A percentile compares a stretch with the other conserved stretches of the same genome.
Conservation (phyloP, 371 early-diverging fungal species). For the Rhizopus delemar region DNA sequence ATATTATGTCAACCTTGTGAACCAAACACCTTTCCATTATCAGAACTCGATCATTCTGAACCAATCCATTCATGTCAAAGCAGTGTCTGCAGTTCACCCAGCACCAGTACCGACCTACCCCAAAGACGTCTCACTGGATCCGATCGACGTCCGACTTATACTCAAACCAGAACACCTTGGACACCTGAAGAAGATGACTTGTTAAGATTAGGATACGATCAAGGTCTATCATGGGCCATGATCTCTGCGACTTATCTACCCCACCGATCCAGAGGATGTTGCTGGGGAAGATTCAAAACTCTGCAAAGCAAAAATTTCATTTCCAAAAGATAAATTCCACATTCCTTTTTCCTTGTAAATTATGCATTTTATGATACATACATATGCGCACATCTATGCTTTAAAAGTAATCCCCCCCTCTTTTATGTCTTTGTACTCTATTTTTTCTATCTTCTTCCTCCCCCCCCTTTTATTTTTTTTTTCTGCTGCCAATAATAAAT, state of each 20-base stretch:
- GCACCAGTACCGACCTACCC: background rate
- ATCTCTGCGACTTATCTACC: constrained; percentile 45
- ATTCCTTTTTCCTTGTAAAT: no score
- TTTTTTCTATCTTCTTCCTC: background rate
- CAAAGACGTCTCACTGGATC: background rate
- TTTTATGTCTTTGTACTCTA: no score
- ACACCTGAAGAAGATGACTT: constrained; percentile 42
- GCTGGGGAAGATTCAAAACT: constrained; percentile 52
- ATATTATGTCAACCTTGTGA: no score
- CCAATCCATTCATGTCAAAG: background rate
- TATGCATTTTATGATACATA: no score
- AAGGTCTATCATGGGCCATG: constrained; percentile 51
- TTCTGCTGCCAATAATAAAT: background rate
- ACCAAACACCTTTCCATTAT: no score
- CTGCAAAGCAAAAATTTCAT: constrained; percentile 38
- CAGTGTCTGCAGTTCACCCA: background rate
- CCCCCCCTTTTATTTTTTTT: background rate
- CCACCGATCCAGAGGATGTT: constrained; percentile 49
- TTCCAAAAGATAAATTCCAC: constrained; percentile 17
- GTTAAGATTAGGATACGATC: constrained; percentile 42
- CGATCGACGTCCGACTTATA: background rate
- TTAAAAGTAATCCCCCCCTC: no score
- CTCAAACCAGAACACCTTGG: constrained; percentile 33
- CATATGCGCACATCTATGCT: no score
- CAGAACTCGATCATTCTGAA: no score